A percentile compares a stretch with the other conserved stretches of the same genome.
Evolutionary conservation across 495 filamentous ascomycete species (phyloP).

Genomic region (Bathelium albidoporum): DNA sequence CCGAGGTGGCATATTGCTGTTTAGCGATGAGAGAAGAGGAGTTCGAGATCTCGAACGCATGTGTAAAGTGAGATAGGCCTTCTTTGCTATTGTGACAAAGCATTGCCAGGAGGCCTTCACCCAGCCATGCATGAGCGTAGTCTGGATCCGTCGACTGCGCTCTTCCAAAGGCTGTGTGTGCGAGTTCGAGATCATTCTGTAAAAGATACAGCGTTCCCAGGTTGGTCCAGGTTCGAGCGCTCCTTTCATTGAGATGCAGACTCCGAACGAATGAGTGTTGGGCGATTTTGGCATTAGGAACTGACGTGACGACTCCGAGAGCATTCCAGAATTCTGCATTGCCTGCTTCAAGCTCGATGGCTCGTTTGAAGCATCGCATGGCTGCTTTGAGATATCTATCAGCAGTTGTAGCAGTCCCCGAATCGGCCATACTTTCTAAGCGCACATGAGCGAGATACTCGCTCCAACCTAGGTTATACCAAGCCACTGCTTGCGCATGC

Average conservation of each 20-base stretch:
- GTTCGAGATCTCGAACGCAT: constrained; percentile 85
- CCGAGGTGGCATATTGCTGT: constrained; percentile 62
- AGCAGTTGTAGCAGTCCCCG: constrained; percentile 30
- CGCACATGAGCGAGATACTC: constrained; percentile 72
- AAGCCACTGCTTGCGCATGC: constrained; percentile 89
- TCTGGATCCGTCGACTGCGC: constrained; percentile 92
- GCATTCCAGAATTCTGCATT: constrained; percentile 98
- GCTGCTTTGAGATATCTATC: constrained; percentile 66
- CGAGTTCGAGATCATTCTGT: constrained; percentile 69
- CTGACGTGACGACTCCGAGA: constrained; percentile 78
- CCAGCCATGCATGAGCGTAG: constrained; percentile 84
- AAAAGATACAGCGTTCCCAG: constrained; percentile 76
- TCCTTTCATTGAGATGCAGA: constrained; percentile 81
- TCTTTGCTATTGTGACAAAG: constrained; percentile 62
- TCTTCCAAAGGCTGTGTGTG: constrained; percentile 78
- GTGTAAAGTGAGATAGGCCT: constrained; percentile 77
- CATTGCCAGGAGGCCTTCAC: constrained; percentile 76
- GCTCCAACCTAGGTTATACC: constrained; percentile 93
- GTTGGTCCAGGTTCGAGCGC: constrained; percentile 79
- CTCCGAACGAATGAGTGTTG: constrained; percentile 94
- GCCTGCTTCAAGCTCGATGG: constrained; percentile 89
- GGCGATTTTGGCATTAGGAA: constrained; percentile 72
- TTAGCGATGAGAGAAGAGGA: constrained; percentile 60
- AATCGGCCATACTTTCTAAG: constrained; percentile 34
- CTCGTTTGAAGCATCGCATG: constrained; percentile 87